Percentiles rank a stretch among this genome's conserved stretches.
Conservation (phyloP, 305 asterid genomes). For the Fraxinus sp. region DNA sequence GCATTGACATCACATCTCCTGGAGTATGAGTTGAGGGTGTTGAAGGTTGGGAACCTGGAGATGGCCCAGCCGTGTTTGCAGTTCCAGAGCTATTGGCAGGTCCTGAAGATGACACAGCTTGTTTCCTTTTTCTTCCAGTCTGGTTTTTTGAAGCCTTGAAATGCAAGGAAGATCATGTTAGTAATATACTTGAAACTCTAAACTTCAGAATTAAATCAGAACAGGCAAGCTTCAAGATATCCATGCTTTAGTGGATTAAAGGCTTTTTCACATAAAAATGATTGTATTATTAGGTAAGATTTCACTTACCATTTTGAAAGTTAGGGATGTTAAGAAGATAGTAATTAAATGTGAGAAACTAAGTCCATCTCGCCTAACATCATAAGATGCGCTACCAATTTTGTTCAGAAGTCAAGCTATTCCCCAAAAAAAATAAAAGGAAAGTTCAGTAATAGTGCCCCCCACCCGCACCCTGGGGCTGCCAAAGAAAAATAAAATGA, state of each 20-base stretch:
- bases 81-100: constrained; percentile 99
- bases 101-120: constrained; percentile 88
- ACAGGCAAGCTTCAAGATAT: constrained; percentile 16
- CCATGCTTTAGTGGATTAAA: neutral
- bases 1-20: constrained; percentile 89
- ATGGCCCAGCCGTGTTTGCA: constrained; percentile 98
- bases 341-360: neutral
- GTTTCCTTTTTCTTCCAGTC: constrained; percentile 93
- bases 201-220: neutral
- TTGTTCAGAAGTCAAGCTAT: neutral
- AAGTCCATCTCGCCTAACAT: neutral
- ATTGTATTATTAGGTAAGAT: neutral
- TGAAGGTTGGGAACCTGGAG: constrained; percentile 99
- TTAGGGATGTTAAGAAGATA: neutral
- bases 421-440: neutral
- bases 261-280: neutral
- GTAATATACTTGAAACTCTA: constrained; percentile 22
- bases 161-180: constrained; percentile 40
- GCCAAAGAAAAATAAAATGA: neutral
- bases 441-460: neutral
- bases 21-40: constrained; percentile 99
- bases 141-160: constrained; percentile 86
- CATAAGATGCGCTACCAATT: neutral
- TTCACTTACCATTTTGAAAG: neutral
- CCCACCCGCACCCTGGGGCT: neutral